phyloP scores from a whole-genome alignment of 495 filamentous ascomycete genomes.

The Hypoxylon fragiforme region DNA sequence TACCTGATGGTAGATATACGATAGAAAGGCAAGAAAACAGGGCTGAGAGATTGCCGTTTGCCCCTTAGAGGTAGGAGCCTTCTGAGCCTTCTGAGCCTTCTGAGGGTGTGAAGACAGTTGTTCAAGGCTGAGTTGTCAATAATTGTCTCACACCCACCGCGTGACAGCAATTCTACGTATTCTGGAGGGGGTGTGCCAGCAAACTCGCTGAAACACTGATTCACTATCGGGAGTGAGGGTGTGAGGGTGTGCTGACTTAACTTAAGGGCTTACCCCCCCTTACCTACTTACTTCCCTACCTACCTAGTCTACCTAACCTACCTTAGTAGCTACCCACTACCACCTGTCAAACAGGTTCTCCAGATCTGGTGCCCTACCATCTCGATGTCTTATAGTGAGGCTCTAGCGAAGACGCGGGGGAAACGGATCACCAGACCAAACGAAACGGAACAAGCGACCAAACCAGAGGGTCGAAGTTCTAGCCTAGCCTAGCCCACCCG shows the following conservation, averaged over 20 bases:
- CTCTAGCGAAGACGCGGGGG: slow-evolving; percentile 29
- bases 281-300: not conserved
- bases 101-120: slow-evolving; percentile 37
- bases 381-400: slow-evolving; percentile 27
- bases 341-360: slow-evolving; percentile 5
- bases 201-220: slow-evolving; percentile 28
- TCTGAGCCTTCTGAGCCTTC: not conserved
- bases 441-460: slow-evolving; percentile 5
- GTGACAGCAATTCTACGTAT: slow-evolving; percentile 31
- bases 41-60: slow-evolving; percentile 26
- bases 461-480: too few species aligned
- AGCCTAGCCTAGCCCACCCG: slow-evolving; percentile 15
- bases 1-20: too few species aligned
- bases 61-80: slow-evolving; percentile 5
- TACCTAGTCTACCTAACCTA: slow-evolving; percentile 8
- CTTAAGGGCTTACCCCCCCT: slow-evolving; percentile 1
- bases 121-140: slow-evolving; percentile 38
- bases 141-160: slow-evolving; percentile 32
- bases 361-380: slow-evolving; percentile 23
- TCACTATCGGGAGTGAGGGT: slow-evolving; percentile 5
- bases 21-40: too few species aligned
- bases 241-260: slow-evolving; percentile 33
- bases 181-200: slow-evolving; percentile 18
- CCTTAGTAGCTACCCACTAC: too few species aligned
- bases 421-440: slow-evolving; percentile 26